Base-by-base conservation (phyloP, 352 stramenopile species). In the Phytopythium montanum region DNA sequence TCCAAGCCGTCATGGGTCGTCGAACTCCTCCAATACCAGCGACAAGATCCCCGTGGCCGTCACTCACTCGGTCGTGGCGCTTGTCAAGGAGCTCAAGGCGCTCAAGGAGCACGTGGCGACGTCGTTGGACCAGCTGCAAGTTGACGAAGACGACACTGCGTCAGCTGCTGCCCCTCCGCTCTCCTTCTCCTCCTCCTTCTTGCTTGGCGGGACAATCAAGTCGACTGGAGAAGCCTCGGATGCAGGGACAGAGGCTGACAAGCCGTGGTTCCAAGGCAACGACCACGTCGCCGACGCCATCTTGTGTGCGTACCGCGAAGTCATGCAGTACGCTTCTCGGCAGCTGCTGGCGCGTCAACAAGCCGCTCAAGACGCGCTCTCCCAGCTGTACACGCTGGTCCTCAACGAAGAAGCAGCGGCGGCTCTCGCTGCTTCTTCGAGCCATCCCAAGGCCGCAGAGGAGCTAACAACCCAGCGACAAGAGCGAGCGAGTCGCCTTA, bases 71-170 rank as follows among this genome's bases (percentile, higher is more conserved):
- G 81, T 91, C 7, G 59, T 89, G 21, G 65, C 65, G 39, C 87
- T 78, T 36, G 79, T 89, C 14, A 87, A 88, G 56, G 81, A 91
- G 52, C 77, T 91, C 54, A 89, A 89, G 56, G 64, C 64, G 21
- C 63, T 91, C 41, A 89, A 89, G 57, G 81, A 91, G 36, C 88
- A 70, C 56, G 58, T 91, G 50, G 67, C 84, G 21, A 61, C 81
- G 42, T 87, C 81, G 34, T 66, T 90, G 4, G 76, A 88, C 29
- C 62, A 85, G 56, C 61, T 80, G 39, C 65, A 66, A 14, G 61
- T 46, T 25, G 65, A 72, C 41, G 62, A 74, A 6, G 64, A 54
- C 7, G 52, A 65, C 3, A 65, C 9, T 10, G 26, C 49, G 5
- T 50, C 54, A 29, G 31, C 50, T 54, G 10, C 52, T 21, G 61